Evolutionary conservation across 345 rosid genomes (phyloP).

Genomic region (Citrus inodora): DNA sequence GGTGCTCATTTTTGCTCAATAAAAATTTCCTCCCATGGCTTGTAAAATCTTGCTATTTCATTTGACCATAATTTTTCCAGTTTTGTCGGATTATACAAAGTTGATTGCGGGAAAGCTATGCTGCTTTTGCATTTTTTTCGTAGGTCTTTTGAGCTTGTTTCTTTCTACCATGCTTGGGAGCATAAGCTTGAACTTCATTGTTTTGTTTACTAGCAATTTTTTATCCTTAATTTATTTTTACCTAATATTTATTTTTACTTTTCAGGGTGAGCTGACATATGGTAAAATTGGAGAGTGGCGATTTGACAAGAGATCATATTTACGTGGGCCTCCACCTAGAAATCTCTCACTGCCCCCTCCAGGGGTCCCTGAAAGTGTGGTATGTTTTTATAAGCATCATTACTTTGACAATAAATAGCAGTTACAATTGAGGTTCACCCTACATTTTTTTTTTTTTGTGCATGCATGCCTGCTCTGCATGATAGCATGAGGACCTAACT

Average conservation of each 20-base stretch:
- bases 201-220: background rate
- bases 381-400: constrained; percentile 29
- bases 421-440: background rate
- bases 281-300: constrained; percentile 92
- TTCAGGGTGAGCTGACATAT: constrained; percentile 81
- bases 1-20: background rate
- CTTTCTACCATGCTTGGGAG: background rate
- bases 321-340: constrained; percentile 72
- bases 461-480: background rate
- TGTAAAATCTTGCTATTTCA: background rate
- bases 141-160: background rate
- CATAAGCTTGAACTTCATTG: background rate
- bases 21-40: background rate
- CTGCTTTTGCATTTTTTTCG: background rate
- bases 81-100: background rate
- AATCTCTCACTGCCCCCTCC: constrained; percentile 84
- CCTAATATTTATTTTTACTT: background rate
- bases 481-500: background rate
- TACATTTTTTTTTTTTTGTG: background rate
- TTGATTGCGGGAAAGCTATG: background rate
- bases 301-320: constrained; percentile 88
- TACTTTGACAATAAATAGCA: background rate
- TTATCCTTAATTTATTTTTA: background rate
- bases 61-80: background rate
- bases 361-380: constrained; percentile 97